A percentile compares a stretch with the other conserved stretches of the same genome.
These are phyloP conservation scores for Alliaria petiolata DNA, from an alignment of 345 rosid species.

Conservation along the genomic window DNA sequence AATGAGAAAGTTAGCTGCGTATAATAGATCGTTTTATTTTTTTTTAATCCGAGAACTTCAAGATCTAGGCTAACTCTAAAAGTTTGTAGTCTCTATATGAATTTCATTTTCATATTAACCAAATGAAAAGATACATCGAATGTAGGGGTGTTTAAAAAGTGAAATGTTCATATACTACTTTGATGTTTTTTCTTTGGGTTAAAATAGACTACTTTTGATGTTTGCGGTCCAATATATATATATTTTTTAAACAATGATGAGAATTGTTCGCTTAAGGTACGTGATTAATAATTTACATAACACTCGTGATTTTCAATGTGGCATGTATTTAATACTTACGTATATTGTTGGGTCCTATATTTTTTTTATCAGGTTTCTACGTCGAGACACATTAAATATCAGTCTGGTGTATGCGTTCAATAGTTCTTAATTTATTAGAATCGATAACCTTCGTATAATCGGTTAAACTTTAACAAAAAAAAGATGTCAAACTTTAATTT, in stretches of 20 bases:
- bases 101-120: no score
- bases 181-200: no score
- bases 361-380: not conserved
- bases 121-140: no score
- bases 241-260: not conserved
- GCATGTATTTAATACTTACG: not conserved
- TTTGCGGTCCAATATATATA: not conserved
- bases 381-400: not conserved
- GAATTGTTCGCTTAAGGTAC: constrained; percentile 6
- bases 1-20: no score
- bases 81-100: no score
- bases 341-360: not conserved
- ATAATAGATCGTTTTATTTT: no score
- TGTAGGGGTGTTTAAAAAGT: no score
- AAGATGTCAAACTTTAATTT: not conserved
- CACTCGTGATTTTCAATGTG: constrained; percentile 5
- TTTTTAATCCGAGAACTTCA: no score
- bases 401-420: not conserved
- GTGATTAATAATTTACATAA: not conserved
- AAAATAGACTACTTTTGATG: no score
- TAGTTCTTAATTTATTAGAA: not conserved
- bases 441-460: not conserved
- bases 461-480: no score
- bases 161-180: no score
- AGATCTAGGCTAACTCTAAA: no score